Conservation (phyloP, 345 rosid species). For the Punica granatum region DNA sequence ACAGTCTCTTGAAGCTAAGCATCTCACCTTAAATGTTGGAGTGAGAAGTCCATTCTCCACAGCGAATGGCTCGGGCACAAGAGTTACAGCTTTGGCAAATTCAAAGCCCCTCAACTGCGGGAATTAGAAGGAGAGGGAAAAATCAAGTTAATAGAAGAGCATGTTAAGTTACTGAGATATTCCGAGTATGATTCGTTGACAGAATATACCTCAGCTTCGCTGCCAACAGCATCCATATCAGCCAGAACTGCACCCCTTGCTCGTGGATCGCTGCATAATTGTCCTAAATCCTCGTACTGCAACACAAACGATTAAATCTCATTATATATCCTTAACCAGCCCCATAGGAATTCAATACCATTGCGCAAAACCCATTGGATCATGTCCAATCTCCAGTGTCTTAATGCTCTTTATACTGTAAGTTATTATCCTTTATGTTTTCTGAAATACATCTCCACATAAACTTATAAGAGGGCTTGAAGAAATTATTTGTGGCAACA, state of each 20-base stretch:
- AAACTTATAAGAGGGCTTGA: background rate
- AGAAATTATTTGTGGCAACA: background rate
- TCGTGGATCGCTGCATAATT: conserved; percentile 58
- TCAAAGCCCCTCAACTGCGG: conserved; percentile 64
- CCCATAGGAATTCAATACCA: background rate
- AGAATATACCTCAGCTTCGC: conserved; percentile 54
- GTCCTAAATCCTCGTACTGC: conserved; percentile 56
- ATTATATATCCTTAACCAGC: background rate
- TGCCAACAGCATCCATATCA: conserved; percentile 64
- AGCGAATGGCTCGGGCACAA: conserved; percentile 74
- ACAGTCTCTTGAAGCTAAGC: background rate
- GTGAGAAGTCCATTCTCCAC: conserved; percentile 77
- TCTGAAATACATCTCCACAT: background rate
- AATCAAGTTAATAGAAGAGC: background rate
- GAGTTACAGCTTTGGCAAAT: conserved; percentile 71
- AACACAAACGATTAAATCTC: conserved; percentile 4
- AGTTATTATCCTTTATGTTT: background rate
- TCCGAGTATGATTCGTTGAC: background rate
- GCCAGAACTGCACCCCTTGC: conserved; percentile 56
- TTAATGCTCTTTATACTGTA: too few relatives aligned
- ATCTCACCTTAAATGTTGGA: conserved; percentile 72
- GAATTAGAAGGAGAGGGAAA: conserved; percentile 2
- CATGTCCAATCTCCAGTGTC: too few relatives aligned
- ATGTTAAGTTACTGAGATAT: background rate
- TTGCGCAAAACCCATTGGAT: too few relatives aligned